Conservation (phyloP, 495 filamentous ascomycete genomes). For the Penicillium lagena region DNA sequence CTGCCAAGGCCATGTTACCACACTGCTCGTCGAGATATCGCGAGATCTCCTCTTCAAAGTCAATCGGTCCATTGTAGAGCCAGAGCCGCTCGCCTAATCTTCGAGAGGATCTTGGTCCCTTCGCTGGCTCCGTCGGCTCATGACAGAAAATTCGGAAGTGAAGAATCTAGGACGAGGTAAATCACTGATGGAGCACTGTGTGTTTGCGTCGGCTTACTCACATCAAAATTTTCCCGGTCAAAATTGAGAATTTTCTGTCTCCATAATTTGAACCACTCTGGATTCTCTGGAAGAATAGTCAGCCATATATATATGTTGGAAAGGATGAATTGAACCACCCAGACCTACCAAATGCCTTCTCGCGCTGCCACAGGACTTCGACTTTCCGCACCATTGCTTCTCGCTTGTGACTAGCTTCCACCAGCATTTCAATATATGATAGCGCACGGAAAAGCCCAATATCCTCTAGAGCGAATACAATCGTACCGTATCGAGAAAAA, state of each 20-base stretch:
- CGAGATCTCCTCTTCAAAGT: background rate
- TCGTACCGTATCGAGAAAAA: background rate
- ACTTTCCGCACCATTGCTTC: background rate
- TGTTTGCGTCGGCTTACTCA: background rate
- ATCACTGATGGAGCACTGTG: background rate
- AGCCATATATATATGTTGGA: background rate
- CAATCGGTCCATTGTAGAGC: background rate
- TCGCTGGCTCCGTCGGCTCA: too few relatives aligned
- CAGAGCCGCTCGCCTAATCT: background rate
- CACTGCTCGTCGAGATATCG: background rate
- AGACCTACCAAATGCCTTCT: background rate
- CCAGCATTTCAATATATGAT: slow-evolving; percentile 1
- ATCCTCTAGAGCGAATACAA: slow-evolving; percentile 1
- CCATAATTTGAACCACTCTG: background rate
- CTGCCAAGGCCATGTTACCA: background rate
- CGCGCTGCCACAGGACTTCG: background rate
- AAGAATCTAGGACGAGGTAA: background rate
- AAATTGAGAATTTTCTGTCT: background rate
- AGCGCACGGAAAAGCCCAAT: slow-evolving; percentile 1
- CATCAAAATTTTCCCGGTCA: background rate
- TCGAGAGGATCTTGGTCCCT: too few relatives aligned
- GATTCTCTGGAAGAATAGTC: background rate
- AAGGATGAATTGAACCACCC: background rate
- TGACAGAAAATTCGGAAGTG: background rate
- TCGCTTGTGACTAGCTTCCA: background rate